phyloP scores from a whole-genome alignment of 371 early-diverging fungal species.

The Rhizopus stolonifer region DNA sequence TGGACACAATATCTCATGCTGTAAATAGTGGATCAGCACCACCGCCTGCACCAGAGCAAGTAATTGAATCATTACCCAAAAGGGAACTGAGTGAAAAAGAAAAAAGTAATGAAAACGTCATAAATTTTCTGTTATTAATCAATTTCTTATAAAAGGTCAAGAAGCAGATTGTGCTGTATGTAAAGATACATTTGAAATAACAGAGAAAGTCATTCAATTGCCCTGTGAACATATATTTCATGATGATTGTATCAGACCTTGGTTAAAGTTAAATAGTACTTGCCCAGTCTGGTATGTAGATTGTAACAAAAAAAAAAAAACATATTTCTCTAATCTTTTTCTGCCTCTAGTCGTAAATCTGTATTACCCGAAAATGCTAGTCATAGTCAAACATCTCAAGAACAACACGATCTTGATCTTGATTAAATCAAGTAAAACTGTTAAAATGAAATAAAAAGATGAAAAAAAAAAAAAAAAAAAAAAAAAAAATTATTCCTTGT shows the following conservation, averaged over 20 bases:
- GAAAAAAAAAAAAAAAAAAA: too few species aligned
- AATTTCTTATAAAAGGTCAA: conserved; percentile 24
- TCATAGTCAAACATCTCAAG: neutral
- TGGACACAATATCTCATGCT: too few species aligned
- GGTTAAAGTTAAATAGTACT: conserved; percentile 84
- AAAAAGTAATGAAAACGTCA: conserved; percentile 26
- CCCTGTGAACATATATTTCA: conserved; percentile 89
- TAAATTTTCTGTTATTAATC: neutral
- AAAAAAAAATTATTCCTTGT: too few species aligned
- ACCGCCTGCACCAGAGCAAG: conserved; percentile 68
- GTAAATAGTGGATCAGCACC: conserved; percentile 56
- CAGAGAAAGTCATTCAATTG: conserved; percentile 59
- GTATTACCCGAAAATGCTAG: conserved; percentile 22
- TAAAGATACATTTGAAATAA: conserved; percentile 71
- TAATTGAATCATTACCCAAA: conserved; percentile 53
- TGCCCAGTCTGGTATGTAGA: conserved; percentile 96
- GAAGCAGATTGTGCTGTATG: conserved; percentile 76
- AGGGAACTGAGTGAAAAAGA: conserved; percentile 54
- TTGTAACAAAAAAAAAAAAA: too few species aligned
- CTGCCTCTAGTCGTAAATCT: conserved; percentile 33
- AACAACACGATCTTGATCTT: neutral
- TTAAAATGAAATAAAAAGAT: too few species aligned
- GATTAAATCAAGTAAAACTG: neutral
- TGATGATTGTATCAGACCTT: conserved; percentile 82
- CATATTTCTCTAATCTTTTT: neutral